These are phyloP conservation scores for Hippophae tibetana DNA, from an alignment of 306 rosid genomes.

Conservation along the genomic window DNA sequence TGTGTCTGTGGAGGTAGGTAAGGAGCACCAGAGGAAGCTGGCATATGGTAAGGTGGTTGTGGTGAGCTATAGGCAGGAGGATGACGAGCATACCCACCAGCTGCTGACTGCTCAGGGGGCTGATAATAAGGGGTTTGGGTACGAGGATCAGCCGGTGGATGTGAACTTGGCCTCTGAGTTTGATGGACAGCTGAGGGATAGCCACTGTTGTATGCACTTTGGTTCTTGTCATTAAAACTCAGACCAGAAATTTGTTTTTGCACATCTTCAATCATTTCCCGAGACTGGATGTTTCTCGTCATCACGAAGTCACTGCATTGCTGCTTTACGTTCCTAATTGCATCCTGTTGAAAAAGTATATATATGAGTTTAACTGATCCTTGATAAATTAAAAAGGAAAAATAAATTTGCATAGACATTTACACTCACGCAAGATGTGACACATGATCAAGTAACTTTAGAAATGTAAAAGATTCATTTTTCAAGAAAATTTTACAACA, in stretches of 20 bases:
- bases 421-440: no score
- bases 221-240: conserved; percentile 51
- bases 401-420: no score
- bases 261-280: conserved; percentile 95
- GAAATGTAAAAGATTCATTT: no score
- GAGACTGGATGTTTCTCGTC: conserved; percentile 95
- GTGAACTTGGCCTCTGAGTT: conserved; percentile 46
- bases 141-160: conserved; percentile 49
- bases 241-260: conserved; percentile 86
- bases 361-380: background rate
- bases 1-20: conserved; percentile 13
- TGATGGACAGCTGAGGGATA: conserved; percentile 58
- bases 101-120: conserved; percentile 54
- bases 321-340: conserved; percentile 85
- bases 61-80: conserved; percentile 49
- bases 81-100: conserved; percentile 36
- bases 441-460: no score
- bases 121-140: conserved; percentile 62
- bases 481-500: no score
- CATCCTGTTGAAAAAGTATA: conserved; percentile 43
- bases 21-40: no score
- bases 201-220: conserved; percentile 29
- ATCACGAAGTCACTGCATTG: conserved; percentile 90
- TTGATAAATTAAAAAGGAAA: background rate
- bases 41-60: conserved; percentile 6